phyloP scores from a whole-genome alignment of 2,329 filamentous ascomycete species.

The Colletotrichum costaricense region DNA sequence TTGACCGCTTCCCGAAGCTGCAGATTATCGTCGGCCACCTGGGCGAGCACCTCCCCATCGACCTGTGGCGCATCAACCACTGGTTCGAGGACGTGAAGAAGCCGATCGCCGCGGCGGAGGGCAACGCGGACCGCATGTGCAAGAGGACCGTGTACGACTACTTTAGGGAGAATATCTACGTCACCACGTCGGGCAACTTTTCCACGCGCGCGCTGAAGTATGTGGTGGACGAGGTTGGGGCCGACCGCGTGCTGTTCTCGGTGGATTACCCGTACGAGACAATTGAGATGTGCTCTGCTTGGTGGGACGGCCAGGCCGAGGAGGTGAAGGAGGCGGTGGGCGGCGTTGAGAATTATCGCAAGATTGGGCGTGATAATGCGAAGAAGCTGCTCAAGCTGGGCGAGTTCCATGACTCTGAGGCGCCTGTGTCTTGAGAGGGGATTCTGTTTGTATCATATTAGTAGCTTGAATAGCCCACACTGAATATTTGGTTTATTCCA shows the following conservation, averaged over 20 bases:
- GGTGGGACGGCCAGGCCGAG: conserved; percentile 50
- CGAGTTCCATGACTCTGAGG: conserved; percentile 46
- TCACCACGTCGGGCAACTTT: conserved; percentile 68
- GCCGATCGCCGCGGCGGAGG: conserved; percentile 52
- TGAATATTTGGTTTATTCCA: no score
- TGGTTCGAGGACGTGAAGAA: conserved; percentile 69
- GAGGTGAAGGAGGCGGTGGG: conserved; percentile 36
- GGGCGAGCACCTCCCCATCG: conserved; percentile 61
- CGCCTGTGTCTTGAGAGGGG: conserved; percentile 8
- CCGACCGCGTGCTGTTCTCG: conserved; percentile 63
- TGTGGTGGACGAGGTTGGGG: conserved; percentile 58
- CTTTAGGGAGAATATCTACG: conserved; percentile 66
- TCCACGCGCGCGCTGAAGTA: conserved; percentile 63
- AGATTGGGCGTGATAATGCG: conserved; percentile 57
- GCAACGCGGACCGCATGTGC: conserved; percentile 44
- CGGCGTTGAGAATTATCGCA: conserved; percentile 44
- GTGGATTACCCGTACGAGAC: conserved; percentile 66
- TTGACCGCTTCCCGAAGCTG: conserved; percentile 58
- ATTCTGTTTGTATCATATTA: neutral
- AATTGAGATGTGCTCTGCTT: conserved; percentile 53
- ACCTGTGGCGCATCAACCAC: conserved; percentile 62
- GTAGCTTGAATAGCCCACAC: no score
- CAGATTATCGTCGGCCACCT: conserved; percentile 60
- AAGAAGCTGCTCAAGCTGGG: conserved; percentile 54
- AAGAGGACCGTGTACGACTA: conserved; percentile 63